Conservation (phyloP, 2,329 filamentous ascomycete genomes). For the Penicillium occitanis region DNA sequence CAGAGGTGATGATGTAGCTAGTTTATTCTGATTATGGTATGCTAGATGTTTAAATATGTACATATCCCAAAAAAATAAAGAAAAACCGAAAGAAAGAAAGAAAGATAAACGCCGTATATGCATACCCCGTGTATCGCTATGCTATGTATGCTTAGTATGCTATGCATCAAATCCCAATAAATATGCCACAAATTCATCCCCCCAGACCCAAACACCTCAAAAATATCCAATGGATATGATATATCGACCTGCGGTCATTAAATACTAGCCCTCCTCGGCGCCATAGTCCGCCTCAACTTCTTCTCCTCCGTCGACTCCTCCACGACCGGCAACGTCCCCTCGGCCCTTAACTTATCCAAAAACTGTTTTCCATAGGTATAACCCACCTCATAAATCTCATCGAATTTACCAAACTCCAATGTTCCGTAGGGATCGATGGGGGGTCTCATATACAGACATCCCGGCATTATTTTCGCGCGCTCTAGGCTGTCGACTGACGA, state of each 20-base stretch:
- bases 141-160: neutral
- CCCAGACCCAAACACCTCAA: neutral
- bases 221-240: too few relatives aligned
- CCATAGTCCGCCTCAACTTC: conserved; percentile 73
- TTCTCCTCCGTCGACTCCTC: conserved; percentile 76
- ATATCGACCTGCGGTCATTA: conserved; percentile 32
- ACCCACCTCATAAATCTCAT: conserved; percentile 90
- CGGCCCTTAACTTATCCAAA: conserved; percentile 70
- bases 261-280: conserved; percentile 75
- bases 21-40: neutral
- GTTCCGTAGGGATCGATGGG: conserved; percentile 93
- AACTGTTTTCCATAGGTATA: conserved; percentile 83
- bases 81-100: neutral
- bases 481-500: conserved; percentile 92
- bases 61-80: neutral
- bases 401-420: conserved; percentile 94
- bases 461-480: conserved; percentile 83
- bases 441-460: conserved; percentile 94
- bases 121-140: neutral
- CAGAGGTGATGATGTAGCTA: too few relatives aligned
- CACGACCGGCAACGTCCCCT: conserved; percentile 70
- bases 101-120: neutral
- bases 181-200: neutral
- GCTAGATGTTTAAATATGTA: neutral
- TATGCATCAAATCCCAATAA: neutral